Evolutionary conservation across 2,329 filamentous ascomycete genomes (phyloP).

Genomic region (Falciphora oryzae): DNA sequence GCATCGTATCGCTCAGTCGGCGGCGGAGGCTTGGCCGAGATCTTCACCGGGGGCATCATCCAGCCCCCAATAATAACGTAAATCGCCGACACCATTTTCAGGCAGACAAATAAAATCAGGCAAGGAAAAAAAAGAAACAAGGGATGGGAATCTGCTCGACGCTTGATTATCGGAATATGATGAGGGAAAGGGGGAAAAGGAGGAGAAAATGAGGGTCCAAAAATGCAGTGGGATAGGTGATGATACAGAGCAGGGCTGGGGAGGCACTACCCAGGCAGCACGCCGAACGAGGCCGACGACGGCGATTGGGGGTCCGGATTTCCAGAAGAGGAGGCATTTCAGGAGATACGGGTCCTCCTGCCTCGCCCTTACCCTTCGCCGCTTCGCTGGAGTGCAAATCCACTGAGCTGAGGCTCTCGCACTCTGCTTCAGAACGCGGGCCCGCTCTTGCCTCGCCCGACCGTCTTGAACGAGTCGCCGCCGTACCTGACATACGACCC

Average conservation of each 20-base stretch:
- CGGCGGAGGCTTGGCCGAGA: neutral
- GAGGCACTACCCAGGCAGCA: neutral
- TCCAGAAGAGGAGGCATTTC: neutral
- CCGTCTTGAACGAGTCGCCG: slow-evolving; percentile 38
- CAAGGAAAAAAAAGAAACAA: neutral
- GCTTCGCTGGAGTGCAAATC: too few species aligned
- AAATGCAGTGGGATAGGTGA: neutral
- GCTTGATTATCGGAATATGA: neutral
- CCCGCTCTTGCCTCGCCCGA: slow-evolving; percentile 40
- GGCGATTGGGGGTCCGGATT: neutral
- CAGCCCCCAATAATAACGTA: neutral
- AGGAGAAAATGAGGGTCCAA: neutral
- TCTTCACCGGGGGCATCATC: neutral
- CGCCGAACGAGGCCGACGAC: neutral
- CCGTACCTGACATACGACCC: slow-evolving; percentile 41
- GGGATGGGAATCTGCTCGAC: neutral
- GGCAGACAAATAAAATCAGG: neutral
- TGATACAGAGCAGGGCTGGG: neutral
- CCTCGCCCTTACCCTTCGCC: too few species aligned
- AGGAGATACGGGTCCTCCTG: neutral
- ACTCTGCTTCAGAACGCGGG: slow-evolving; percentile 23
- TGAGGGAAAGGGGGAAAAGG: neutral
- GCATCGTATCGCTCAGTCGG: neutral
- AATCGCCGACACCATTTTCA: neutral
- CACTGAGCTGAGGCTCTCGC: too few species aligned